Base-by-base conservation (phyloP, 2,329 filamentous ascomycete genomes). In the Salinomyces thailandicus region DNA sequence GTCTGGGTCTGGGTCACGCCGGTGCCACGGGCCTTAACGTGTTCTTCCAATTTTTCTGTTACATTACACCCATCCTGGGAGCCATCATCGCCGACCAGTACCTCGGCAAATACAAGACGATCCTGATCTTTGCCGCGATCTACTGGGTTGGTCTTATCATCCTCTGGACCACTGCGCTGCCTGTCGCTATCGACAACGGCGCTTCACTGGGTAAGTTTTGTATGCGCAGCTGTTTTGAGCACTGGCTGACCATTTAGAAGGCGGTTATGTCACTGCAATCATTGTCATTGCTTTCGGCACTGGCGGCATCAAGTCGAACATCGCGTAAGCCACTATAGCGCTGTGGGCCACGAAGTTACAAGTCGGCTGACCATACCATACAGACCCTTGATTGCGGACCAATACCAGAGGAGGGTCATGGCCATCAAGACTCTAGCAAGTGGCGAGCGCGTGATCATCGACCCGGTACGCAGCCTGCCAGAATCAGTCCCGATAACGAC, bases 301-400 rank as follows among this genome's bases (percentile, higher is more conserved):
- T 1, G 82, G 82, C 43, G 80, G 83, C 51, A 85, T 87, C 72
- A 89, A 87, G 66, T 74, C 79, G 45, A 87, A 87, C 53, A 81
- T 87, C 29, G n/a, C n/a, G n/a, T n/a, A n/a, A n/a, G n/a, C n/a
- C n/a, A n/a, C n/a, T n/a, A n/a, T n/a, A n/a, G n/a, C n/a, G n/a
- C n/a, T n/a, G n/a, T n/a, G n/a, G n/a, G n/a, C n/a, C n/a, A n/a
- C n/a, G n/a, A n/a, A n/a, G n/a, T n/a, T n/a, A n/a, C n/a, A n/a
- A n/a, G n/a, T n/a, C n/a, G n/a, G n/a, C n/a, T n/a, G n/a, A n/a
- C n/a, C n/a, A n/a, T n/a, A n/a, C n/a, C n/a, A n/a, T n/a, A n/a
- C n/a, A 62, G 62, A 7, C 66, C 66, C 2, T 44, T 69, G 18
- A 67, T 69, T 38, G 66, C 65, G 6, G 66, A 69, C 43, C 66